Evolutionary conservation across 106 monocot genomes (phyloP), one percentile per base, ranked within the genome.

Genomic region (Dioscorea zingiberensis): DNA sequence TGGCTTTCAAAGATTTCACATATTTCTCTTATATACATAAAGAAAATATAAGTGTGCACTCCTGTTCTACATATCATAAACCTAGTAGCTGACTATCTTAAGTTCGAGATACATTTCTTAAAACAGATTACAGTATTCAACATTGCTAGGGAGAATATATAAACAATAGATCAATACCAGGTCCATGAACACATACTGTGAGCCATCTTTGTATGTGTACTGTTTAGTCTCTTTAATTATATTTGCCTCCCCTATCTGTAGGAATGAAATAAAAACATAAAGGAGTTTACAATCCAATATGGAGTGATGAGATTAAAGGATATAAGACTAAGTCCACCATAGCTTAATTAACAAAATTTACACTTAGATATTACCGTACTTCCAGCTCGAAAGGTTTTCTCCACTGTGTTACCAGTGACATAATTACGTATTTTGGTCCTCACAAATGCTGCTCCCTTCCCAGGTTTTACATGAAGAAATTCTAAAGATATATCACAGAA

Each of bases 371-470:
- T 87, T 94, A 94, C 94, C 77, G 87, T 83, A 74, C 84, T 87
- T 78, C 94, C 94, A 71, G 94, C 94, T 76, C 94, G 81, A 74
- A 94, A 94, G 9, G 94, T 94, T 74, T 94, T 94, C 51, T 94
- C 94, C 62, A 94, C 83, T 72, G 82, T 84, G 80, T 91, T 94
- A 47, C 94, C 87, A 15, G 94, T 87, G 32, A 94, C 29, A 61
- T 87, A 94, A 61, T 91, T 94, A 11, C 85, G 84, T 65, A 94
- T 64, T 81, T 94, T 94, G 14, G 94, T 94, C 65, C 94, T 90
- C 66, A 94, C 87, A 69, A 94, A 94, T 32, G 91, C 94, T 48
- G 94, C 94, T 21, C 94, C 94, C 66, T 94, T 94, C 44, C 90
- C 94, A 73, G 94, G 94, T 60, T 94, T 94, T 44, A 94, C 94